These are phyloP conservation scores for Yarrowia osloensis DNA, from an alignment of 805 yeast genomes.

Conservation along the genomic window DNA sequence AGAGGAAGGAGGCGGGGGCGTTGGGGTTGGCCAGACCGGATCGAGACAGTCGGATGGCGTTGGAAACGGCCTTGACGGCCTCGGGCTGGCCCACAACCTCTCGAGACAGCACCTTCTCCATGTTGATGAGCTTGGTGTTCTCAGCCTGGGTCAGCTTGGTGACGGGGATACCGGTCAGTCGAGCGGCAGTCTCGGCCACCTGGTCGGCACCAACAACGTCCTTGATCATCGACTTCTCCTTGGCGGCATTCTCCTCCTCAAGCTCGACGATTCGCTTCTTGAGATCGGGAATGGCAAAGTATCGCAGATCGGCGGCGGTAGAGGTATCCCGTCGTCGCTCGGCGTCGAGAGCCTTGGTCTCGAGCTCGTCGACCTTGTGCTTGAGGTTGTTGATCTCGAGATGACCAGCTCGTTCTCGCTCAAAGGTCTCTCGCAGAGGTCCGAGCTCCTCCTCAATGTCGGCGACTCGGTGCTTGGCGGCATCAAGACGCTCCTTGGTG, in stretches of 20 bases:
- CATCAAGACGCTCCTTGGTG: constrained; percentile 80
- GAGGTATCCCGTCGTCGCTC: constrained; percentile 95
- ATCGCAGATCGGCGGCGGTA: constrained; percentile 92
- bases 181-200: constrained; percentile 95
- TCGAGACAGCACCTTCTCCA: constrained; percentile 82
- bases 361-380: constrained; percentile 88
- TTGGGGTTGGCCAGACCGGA: constrained; percentile 95
- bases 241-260: constrained; percentile 73
- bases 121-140: constrained; percentile 86
- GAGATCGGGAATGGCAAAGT: constrained; percentile 95
- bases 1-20: constrained; percentile 93
- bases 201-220: constrained; percentile 91
- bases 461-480: constrained; percentile 77
- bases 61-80: constrained; percentile 94
- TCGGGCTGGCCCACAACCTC: constrained; percentile 94
- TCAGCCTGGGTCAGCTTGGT: constrained; percentile 90
- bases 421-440: constrained; percentile 83
- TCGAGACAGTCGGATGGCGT: constrained; percentile 88
- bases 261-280: constrained; percentile 70
- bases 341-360: constrained; percentile 90
- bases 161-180: constrained; percentile 96
- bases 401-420: constrained; percentile 85
- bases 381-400: constrained; percentile 87
- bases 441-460: constrained; percentile 79
- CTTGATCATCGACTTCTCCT: constrained; percentile 67